A percentile compares a stretch with the other conserved stretches of the same genome.
Evolutionary conservation across 2,329 filamentous ascomycete species (phyloP).

Genomic region (Hypoxylon sp.): DNA sequence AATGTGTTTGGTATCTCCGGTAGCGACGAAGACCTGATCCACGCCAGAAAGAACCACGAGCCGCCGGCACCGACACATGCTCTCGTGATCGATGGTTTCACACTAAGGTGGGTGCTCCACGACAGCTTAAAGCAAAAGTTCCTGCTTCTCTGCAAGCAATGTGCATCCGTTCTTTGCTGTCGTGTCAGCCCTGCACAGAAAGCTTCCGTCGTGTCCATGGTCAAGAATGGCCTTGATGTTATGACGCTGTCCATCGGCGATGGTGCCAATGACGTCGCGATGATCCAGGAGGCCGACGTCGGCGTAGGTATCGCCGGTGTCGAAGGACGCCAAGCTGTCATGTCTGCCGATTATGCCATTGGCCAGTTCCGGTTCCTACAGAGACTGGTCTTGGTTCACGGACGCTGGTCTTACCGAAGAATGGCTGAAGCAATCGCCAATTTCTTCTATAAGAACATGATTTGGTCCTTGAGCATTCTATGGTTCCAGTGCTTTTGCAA

Average conservation of each 20-base stretch:
- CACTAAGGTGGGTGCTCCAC: conserved; percentile 87
- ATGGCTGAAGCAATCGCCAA: conserved; percentile 95
- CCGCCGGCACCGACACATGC: conserved; percentile 90
- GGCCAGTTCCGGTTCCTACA: conserved; percentile 93
- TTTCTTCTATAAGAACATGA: conserved; percentile 99
- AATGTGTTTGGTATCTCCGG: conserved; percentile 83
- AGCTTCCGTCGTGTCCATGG: conserved; percentile 95
- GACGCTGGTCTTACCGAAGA: conserved; percentile 95
- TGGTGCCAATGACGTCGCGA: conserved; percentile 95
- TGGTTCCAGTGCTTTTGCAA: conserved; percentile 98
- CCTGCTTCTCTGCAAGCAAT: conserved; percentile 94
- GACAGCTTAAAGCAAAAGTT: conserved; percentile 92
- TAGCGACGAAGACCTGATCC: conserved; percentile 85
- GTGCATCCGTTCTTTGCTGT: conserved; percentile 95
- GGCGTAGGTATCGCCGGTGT: conserved; percentile 95
- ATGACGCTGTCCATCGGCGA: conserved; percentile 96
- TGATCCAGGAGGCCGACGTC: conserved; percentile 98
- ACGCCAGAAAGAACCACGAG: conserved; percentile 86
- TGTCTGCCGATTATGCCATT: conserved; percentile 97
- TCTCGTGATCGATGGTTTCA: conserved; percentile 94
- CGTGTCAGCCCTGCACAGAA: conserved; percentile 98
- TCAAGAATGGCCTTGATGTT: conserved; percentile 93
- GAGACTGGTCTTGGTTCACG: conserved; percentile 88
- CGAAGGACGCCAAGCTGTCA: conserved; percentile 91
- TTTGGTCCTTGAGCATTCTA: conserved; percentile 97